Evolutionary conservation across 2,329 filamentous ascomycete species (phyloP), one percentile per base, ranked within the genome.

Genomic region (Sporothrix protearum): DNA sequence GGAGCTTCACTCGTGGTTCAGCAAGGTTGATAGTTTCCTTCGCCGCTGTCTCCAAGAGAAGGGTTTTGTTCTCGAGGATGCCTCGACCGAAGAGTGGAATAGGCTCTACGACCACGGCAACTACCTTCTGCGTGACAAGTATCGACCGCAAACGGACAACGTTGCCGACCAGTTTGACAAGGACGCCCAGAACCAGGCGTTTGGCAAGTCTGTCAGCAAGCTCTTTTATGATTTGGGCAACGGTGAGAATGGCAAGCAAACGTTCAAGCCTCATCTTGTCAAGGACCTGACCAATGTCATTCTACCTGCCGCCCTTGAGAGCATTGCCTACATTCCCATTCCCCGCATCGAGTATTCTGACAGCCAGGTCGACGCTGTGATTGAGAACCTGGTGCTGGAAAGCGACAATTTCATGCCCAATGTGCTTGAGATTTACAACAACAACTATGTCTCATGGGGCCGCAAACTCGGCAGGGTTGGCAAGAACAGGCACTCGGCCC

Each of bases 391-490:
- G 12, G 91, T 97, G 61, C 87, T 99, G 69, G 96, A 99, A 83
- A 94, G 93, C 75, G 94, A 98, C 84, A 99, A 99, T 82, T 89
- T 99, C 76, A 93, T 94, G 82, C 96, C 96, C 74, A 99, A 99
- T 77, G 86, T 95, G 5, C 81, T 97, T 51, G 95, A 99, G 80
- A 86, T 98, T 73, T 88, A 90, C 72, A 96, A 89, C 79, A 94
- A 98, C 83, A 96, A 98, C 84, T 96, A 96, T 84, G 93, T 94
- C 88, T 90, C 92, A 76, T 97, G 92, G 90, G 96, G 95, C 49
- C 93, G 96, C 79, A 97, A 96, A 89, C 91, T 90, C 80, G 86
- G 94, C 76, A 97, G 96, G 88, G 91, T 90, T 79, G 86, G 87
- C 85, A 93, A 91, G 85, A 91, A 89, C 81, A 91, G 92, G 81